Percentiles rank a stretch among this genome's conserved stretches.
These are phyloP conservation scores for Ceratocystis albifundus DNA, from an alignment of 2,329 filamentous ascomycete species.

Conservation along the genomic window DNA sequence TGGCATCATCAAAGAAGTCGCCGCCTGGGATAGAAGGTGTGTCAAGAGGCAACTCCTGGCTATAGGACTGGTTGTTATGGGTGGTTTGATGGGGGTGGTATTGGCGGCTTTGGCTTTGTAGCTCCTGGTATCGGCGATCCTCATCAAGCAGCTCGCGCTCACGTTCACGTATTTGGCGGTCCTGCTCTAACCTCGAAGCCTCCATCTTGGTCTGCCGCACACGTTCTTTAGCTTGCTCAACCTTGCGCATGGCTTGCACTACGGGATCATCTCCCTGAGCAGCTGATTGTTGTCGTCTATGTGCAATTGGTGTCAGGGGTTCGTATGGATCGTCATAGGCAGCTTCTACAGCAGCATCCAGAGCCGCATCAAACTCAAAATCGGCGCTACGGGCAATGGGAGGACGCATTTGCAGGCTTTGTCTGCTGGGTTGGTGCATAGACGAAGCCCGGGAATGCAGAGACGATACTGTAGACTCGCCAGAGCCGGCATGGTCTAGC, in stretches of 20 bases:
- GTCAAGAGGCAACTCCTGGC: not conserved
- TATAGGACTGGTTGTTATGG: not conserved
- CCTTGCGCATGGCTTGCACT: constrained; percentile 44
- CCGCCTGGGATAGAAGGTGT: constrained; percentile 25
- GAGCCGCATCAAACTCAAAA: constrained; percentile 82
- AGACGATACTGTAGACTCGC: constrained; percentile 65
- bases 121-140: constrained; percentile 31
- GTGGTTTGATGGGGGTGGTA: not conserved
- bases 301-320: constrained; percentile 42
- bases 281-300: constrained; percentile 33
- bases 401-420: constrained; percentile 39
- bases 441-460: constrained; percentile 70
- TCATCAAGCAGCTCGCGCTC: constrained; percentile 10
- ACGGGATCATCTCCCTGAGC: constrained; percentile 34
- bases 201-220: constrained; percentile 65
- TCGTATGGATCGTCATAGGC: constrained; percentile 90
- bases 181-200: constrained; percentile 41
- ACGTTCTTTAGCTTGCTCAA: constrained; percentile 64
- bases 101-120: constrained; percentile 1
- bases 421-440: constrained; percentile 37
- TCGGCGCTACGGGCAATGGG: constrained; percentile 61
- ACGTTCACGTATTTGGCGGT: constrained; percentile 33
- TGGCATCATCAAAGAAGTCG: constrained; percentile 47
- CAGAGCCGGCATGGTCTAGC: constrained; percentile 88
- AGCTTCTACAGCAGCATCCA: constrained; percentile 91